Conservation (phyloP, 495 filamentous ascomycete genomes). For the Podospora sp. region DNA sequence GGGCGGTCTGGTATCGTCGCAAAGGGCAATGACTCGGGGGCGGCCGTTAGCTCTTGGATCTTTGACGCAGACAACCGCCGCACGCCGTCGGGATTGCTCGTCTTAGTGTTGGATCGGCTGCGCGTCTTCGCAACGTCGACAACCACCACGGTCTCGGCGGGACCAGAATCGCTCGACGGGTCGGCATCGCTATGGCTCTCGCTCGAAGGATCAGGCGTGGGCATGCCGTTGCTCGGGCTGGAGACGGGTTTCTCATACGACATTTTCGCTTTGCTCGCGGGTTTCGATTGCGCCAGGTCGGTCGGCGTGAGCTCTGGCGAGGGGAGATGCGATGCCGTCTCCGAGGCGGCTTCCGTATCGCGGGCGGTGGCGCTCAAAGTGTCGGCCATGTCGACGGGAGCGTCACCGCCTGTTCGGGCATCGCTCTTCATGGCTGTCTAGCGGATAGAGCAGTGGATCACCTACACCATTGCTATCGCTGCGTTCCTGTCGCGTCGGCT, state of each 20-base stretch:
- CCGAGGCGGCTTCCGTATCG: background rate
- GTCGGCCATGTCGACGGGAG: background rate
- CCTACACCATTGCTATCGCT: background rate
- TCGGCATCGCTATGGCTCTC: constrained; percentile 38
- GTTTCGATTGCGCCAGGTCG: background rate
- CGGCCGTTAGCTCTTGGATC: constrained; percentile 56
- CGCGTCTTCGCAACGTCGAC: constrained; percentile 23
- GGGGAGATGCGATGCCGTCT: constrained; percentile 21
- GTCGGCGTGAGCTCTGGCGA: constrained; percentile 21
- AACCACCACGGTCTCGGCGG: background rate
- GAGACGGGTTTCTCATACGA: constrained; percentile 18
- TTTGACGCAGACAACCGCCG: constrained; percentile 60
- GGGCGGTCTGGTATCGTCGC: constrained; percentile 34
- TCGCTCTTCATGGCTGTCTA: constrained; percentile 9
- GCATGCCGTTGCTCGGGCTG: constrained; percentile 30
- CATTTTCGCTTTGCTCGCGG: constrained; percentile 1
- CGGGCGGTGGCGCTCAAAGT: background rate
- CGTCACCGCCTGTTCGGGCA: background rate
- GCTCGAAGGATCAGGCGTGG: constrained; percentile 36
- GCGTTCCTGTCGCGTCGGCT: background rate
- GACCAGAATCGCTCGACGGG: constrained; percentile 1
- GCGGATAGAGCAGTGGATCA: background rate
- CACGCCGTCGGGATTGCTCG: constrained; percentile 43
- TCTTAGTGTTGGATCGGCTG: constrained; percentile 41
- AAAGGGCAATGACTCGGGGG: constrained; percentile 54